Conservation (phyloP, 192 early-diverging fungal species). For the Spizellomyces sp. region DNA sequence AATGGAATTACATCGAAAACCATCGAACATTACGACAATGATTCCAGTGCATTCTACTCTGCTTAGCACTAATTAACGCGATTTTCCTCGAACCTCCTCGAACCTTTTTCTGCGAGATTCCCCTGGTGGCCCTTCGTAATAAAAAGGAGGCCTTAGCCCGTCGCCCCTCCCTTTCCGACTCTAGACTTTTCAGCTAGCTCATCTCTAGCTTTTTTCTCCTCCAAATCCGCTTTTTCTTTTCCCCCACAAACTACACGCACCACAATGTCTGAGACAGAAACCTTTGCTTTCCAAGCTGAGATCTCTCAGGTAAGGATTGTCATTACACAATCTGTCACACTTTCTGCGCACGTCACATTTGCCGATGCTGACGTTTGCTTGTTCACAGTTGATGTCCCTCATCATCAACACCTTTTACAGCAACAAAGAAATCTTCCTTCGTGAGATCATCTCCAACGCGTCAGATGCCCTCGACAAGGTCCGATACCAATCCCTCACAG, state of each 20-base stretch:
- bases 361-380: neutral
- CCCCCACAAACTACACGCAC: neutral
- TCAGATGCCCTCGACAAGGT: constrained; percentile 98
- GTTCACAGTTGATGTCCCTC: constrained; percentile 92
- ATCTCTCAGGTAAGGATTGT: constrained; percentile 67
- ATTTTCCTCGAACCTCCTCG: neutral
- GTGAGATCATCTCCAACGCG: constrained; percentile 96
- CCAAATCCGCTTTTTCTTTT: neutral
- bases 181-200: neutral
- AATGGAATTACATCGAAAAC: too few species aligned
- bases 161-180: neutral
- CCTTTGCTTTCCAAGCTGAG: constrained; percentile 97
- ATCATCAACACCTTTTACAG: constrained; percentile 99
- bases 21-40: too few species aligned
- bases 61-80: too few species aligned
- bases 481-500: constrained; percentile 95
- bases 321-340: neutral
- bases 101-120: neutral
- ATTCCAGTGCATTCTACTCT: too few species aligned
- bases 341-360: neutral
- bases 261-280: constrained; percentile 40
- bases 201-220: neutral
- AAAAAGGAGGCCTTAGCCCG: neutral
- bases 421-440: constrained; percentile 92
- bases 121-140: neutral